Evolutionary conservation across 2,329 filamentous ascomycete genomes (phyloP).

Genomic region (Penicillium expansum): DNA sequence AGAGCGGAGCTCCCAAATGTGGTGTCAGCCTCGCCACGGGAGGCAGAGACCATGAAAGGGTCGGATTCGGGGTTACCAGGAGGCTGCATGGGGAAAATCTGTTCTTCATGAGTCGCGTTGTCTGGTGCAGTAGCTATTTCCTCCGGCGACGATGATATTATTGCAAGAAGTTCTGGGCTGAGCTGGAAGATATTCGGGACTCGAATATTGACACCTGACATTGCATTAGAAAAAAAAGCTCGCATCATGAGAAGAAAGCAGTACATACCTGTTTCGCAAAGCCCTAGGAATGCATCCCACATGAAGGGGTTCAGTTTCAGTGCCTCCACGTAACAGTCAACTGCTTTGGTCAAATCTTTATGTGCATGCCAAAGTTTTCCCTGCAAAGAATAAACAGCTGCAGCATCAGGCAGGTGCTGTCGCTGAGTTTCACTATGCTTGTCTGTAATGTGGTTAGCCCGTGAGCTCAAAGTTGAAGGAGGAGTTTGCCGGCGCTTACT

Average conservation of each 20-base stretch:
- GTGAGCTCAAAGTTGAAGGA: conserved; percentile 1
- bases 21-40: conserved; percentile 34
- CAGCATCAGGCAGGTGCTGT: conserved; percentile 74
- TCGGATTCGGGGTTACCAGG: conserved; percentile 41
- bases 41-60: conserved; percentile 41
- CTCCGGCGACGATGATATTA: conserved; percentile 41
- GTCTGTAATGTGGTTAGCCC: conserved; percentile 39
- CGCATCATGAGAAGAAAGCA: not conserved
- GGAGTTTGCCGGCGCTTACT: conserved; percentile 54
- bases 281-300: conserved; percentile 91
- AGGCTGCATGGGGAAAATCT: conserved; percentile 37
- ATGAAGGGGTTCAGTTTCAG: conserved; percentile 91
- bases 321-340: conserved; percentile 82
- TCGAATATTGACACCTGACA: conserved; percentile 72
- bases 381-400: conserved; percentile 77
- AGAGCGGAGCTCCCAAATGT: conserved; percentile 45
- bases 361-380: conserved; percentile 84
- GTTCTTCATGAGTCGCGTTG: conserved; percentile 31
- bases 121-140: conserved; percentile 33
- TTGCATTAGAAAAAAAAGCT: conserved; percentile 48
- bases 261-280: conserved; percentile 70
- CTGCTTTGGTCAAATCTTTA: conserved; percentile 75
- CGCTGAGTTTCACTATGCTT: conserved; percentile 74
- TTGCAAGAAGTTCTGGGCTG: conserved; percentile 60
- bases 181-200: conserved; percentile 83